Percentiles rank a stretch among this genome's conserved stretches.
Evolutionary conservation across 768 basidiomycete genomes (phyloP).

Genomic region (Tylopilus sp.): DNA sequence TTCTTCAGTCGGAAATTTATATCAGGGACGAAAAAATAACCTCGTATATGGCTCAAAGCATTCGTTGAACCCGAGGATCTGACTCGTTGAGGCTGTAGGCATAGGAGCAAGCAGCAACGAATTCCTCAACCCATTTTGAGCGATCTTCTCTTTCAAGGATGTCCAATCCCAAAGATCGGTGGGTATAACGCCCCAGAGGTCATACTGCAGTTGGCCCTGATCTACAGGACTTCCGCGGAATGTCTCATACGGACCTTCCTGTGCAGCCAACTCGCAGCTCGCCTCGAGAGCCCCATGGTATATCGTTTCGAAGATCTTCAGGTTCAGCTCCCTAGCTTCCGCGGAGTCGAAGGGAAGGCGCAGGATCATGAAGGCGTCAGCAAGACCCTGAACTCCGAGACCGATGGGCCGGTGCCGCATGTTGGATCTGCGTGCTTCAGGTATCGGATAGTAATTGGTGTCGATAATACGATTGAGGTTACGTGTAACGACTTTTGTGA

Average conservation of each 20-base stretch:
- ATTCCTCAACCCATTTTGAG: conserved; percentile 78
- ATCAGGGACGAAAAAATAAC: conserved; percentile 35
- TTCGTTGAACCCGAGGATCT: conserved; percentile 97
- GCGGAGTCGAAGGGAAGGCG: conserved; percentile 93
- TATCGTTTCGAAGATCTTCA: conserved; percentile 98
- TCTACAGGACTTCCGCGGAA: conserved; percentile 90
- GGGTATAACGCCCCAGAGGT: conserved; percentile 92
- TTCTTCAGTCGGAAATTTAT: conserved; percentile 6
- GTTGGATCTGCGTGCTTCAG: conserved; percentile 89
- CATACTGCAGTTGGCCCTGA: conserved; percentile 86
- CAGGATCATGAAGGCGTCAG: conserved; percentile 96
- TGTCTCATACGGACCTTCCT: conserved; percentile 81
- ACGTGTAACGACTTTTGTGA: conserved; percentile 86
- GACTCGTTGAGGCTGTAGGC: conserved; percentile 98
- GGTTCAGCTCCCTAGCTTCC: conserved; percentile 83
- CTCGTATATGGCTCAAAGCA: conserved; percentile 99
- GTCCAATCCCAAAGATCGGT: conserved; percentile 94
- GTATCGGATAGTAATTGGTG: conserved; percentile 92
- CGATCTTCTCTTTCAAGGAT: conserved; percentile 81
- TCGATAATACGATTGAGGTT: conserved; percentile 96
- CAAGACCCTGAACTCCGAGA: conserved; percentile 95
- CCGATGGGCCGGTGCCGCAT: conserved; percentile 98
- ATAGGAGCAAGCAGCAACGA: conserved; percentile 93
- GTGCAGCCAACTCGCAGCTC: conserved; percentile 80
- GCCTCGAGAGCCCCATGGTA: conserved; percentile 94